Evolutionary conservation across 169 alveolate species (phyloP).

Genomic region (Cyclospora cayetanensis): DNA sequence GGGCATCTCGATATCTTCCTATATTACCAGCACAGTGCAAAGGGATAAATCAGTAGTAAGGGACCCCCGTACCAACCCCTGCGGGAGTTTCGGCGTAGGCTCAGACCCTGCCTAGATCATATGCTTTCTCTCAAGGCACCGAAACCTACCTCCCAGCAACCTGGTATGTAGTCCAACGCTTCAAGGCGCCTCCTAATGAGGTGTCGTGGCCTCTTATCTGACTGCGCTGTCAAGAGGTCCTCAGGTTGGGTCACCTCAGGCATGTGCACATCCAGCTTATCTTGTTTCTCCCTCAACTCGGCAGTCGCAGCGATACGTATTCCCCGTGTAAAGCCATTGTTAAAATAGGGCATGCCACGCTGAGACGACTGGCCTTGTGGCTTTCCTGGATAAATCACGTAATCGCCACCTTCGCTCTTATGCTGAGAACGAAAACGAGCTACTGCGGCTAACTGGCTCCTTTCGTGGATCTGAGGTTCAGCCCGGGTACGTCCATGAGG

Average conservation of each 20-base stretch:
- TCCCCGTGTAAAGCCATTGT: not conserved
- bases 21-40: not conserved
- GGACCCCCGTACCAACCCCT: too few species aligned
- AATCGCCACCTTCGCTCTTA: too few species aligned
- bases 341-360: not conserved
- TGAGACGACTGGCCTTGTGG: not conserved
- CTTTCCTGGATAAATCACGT: not conserved
- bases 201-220: not conserved
- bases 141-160: constrained; percentile 42
- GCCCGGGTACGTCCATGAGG: too few species aligned
- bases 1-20: constrained; percentile 20
- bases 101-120: not conserved
- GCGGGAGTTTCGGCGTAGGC: too few species aligned
- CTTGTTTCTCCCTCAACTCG: not conserved
- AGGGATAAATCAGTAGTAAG: too few species aligned
- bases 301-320: not conserved
- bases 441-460: too few species aligned
- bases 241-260: not conserved
- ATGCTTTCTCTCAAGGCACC: not conserved
- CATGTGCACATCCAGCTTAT: not conserved
- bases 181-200: constrained; percentile 20
- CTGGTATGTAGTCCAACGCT: constrained; percentile 40
- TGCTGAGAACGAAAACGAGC: too few species aligned
- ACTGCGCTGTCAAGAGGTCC: not conserved
- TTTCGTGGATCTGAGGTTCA: too few species aligned